These are phyloP conservation scores for Lonicera japonica DNA, from an alignment of 129 eudicot species.

Conservation along the genomic window DNA sequence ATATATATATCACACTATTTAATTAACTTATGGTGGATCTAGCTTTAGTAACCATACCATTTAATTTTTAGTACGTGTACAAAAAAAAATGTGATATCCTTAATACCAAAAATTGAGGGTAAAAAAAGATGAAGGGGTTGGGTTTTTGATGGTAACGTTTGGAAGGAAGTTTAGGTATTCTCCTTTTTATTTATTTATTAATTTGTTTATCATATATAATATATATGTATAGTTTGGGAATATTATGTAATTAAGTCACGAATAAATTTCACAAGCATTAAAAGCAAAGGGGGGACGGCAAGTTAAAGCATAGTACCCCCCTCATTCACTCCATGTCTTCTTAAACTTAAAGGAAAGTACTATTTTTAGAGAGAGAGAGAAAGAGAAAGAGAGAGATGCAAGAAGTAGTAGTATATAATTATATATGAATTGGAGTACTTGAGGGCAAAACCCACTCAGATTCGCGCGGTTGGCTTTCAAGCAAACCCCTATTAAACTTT, in stretches of 20 bases:
- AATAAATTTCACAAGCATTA: constrained; percentile 15
- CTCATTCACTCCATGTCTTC: constrained; percentile 33
- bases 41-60: too few relatives aligned
- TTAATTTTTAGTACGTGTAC: too few relatives aligned
- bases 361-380: constrained; percentile 1
- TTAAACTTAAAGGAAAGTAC: constrained; percentile 35
- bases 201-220: too few relatives aligned
- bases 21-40: too few relatives aligned
- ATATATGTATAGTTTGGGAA: constrained; percentile 10
- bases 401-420: neutral
- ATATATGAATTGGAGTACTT: too few relatives aligned
- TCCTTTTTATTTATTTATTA: neutral
- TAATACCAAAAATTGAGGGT: too few relatives aligned
- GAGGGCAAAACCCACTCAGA: constrained; percentile 20
- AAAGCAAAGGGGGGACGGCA: constrained; percentile 29
- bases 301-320: constrained; percentile 33
- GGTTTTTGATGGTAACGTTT: constrained; percentile 2
- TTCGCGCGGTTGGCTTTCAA: constrained; percentile 50
- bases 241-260: constrained; percentile 12
- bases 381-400: neutral
- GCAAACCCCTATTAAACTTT: constrained; percentile 16
- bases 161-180: constrained; percentile 1
- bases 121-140: too few relatives aligned
- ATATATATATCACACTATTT: too few relatives aligned
- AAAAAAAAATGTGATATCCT: too few relatives aligned